Evolutionary conservation across 495 filamentous ascomycete genomes (phyloP).

Genomic region (Neurospora sp.): DNA sequence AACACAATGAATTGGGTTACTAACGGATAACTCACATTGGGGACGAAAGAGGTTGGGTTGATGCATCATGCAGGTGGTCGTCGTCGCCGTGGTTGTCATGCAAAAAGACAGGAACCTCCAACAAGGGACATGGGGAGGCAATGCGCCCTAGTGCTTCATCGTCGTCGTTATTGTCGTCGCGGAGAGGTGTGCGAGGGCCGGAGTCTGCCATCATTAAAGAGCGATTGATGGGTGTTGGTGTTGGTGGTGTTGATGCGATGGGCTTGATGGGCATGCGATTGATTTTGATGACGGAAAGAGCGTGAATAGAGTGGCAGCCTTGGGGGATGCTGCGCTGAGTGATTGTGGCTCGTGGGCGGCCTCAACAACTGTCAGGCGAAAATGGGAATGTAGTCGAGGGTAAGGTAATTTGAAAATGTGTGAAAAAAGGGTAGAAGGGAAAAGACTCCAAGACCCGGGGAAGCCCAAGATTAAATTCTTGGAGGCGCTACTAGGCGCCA

Average conservation of each 20-base stretch:
- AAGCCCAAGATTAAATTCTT: no score
- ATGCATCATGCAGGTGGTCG: neutral
- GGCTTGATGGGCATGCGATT: neutral
- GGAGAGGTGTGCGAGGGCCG: neutral
- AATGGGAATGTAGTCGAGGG: no score
- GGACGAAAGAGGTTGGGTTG: neutral
- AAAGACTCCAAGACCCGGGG: no score
- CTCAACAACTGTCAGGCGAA: no score
- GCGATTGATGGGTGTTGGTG: neutral
- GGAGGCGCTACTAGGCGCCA: no score
- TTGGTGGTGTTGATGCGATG: neutral
- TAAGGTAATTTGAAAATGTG: neutral
- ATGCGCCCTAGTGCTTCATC: neutral
- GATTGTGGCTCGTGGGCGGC: no score
- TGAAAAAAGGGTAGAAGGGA: no score
- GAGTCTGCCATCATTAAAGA: neutral
- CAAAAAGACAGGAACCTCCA: neutral
- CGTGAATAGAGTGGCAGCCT: neutral
- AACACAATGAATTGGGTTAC: neutral
- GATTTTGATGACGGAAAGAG: neutral
- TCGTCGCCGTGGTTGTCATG: neutral
- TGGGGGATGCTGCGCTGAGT: no score
- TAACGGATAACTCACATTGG: neutral
- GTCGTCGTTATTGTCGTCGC: constrained; percentile 3
- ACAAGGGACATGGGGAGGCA: neutral